These are phyloP conservation scores for Glomus cerebriforme DNA, from an alignment of 192 early-diverging fungal species.

Conservation along the genomic window DNA sequence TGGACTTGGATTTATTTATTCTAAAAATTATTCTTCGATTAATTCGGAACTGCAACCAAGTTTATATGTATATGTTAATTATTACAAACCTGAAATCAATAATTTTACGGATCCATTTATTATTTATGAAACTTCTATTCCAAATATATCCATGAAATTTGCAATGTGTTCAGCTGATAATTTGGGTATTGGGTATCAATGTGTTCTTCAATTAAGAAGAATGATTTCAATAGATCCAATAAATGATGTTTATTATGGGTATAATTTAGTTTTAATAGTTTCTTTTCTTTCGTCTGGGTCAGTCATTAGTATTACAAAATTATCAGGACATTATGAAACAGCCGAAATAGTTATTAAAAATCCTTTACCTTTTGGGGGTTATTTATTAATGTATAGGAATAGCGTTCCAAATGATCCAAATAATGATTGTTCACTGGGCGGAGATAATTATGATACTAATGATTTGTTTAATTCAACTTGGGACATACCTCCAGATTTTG, in stretches of 20 bases:
- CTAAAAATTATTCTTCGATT: neutral
- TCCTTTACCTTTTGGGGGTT: neutral
- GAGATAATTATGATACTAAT: neutral
- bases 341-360: neutral
- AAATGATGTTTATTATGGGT: too few relatives aligned
- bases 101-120: neutral
- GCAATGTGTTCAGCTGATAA: neutral
- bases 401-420: neutral
- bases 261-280: neutral
- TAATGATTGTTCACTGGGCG: neutral
- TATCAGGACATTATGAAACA: neutral
- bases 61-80: neutral
- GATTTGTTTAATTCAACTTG: neutral
- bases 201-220: neutral
- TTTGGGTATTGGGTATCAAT: neutral
- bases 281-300: neutral
- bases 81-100: neutral
- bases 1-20: neutral
- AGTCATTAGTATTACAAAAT: neutral
- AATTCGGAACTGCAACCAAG: neutral
- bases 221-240: too few relatives aligned
- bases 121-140: neutral
- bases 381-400: neutral
- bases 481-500: neutral
- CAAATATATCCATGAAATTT: neutral